A percentile compares a stretch with the other conserved stretches of the same genome.
These are phyloP conservation scores for Spinacia oleracea DNA, from an alignment of 179 eudicot species.

Conservation along the genomic window DNA sequence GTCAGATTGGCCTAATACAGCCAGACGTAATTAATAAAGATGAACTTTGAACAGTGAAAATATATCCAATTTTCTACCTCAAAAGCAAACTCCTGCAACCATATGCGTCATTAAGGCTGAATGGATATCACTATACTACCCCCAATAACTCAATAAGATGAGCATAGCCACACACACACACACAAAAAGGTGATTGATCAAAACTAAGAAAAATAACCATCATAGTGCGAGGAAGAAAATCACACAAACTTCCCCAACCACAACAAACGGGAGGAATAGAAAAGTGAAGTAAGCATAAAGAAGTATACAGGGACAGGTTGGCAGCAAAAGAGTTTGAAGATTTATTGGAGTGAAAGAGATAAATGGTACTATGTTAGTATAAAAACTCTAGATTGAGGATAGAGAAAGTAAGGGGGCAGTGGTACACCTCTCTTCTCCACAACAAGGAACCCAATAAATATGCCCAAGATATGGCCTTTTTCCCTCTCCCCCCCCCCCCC, in stretches of 20 bases:
- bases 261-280: background rate
- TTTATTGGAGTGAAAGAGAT: background rate
- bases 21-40: background rate
- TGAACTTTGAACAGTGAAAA: background rate
- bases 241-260: background rate
- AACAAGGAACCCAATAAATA: background rate
- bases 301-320: background rate
- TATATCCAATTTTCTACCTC: background rate
- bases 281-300: background rate
- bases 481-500: background rate
- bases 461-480: background rate
- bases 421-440: background rate
- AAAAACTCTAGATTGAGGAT: background rate
- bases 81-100: background rate
- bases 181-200: background rate
- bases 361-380: background rate
- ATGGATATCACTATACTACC: background rate
- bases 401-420: background rate
- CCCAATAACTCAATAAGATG: background rate
- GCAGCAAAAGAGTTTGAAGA: background rate
- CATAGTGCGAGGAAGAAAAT: background rate
- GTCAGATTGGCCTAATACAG: background rate
- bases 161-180: too few species aligned
- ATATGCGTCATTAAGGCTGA: background rate
- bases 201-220: background rate